Conservation (phyloP, 495 filamentous ascomycete species). For the Annulohypoxylon bovei region DNA sequence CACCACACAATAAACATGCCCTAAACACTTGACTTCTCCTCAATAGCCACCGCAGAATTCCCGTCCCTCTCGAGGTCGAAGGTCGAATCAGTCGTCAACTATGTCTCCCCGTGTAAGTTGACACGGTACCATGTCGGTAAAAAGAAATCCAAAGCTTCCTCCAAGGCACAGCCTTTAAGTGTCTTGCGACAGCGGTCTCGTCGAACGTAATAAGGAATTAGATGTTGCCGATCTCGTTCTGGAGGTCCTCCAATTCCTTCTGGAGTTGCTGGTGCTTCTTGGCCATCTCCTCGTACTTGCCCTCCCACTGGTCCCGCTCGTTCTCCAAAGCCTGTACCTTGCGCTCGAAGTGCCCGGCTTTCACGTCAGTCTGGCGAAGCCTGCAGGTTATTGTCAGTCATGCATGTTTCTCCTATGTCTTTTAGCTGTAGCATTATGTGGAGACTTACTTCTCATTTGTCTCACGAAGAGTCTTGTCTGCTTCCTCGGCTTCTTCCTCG, state of each 20-base stretch:
- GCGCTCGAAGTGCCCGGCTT: slow-evolving; percentile 98
- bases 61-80: slow-evolving; percentile 11
- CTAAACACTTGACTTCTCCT: slow-evolving; percentile 24
- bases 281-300: slow-evolving; percentile 94
- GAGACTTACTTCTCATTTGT: slow-evolving; percentile 93
- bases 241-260: slow-evolving; percentile 92
- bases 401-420: slow-evolving; percentile 15
- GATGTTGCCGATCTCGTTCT: slow-evolving; percentile 88
- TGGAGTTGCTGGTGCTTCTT: slow-evolving; percentile 85
- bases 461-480: slow-evolving; percentile 92
- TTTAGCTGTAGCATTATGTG: neutral
- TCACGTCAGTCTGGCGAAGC: slow-evolving; percentile 98
- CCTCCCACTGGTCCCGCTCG: slow-evolving; percentile 89
- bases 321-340: slow-evolving; percentile 96
- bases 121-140: slow-evolving; percentile 30
- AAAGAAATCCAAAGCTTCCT: slow-evolving; percentile 27
- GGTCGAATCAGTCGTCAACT: slow-evolving; percentile 26
- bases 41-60: slow-evolving; percentile 22
- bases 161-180: slow-evolving; percentile 23
- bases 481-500: slow-evolving; percentile 96
- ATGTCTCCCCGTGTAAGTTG: slow-evolving; percentile 23
- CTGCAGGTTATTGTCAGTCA: slow-evolving; percentile 59
- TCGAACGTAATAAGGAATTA: slow-evolving; percentile 57
- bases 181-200: slow-evolving; percentile 34
- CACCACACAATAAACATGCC: slow-evolving; percentile 38